Percentiles rank a stretch among this genome's conserved stretches.
Conservation (phyloP, 306 rosid species). For the Malus asiatica region DNA sequence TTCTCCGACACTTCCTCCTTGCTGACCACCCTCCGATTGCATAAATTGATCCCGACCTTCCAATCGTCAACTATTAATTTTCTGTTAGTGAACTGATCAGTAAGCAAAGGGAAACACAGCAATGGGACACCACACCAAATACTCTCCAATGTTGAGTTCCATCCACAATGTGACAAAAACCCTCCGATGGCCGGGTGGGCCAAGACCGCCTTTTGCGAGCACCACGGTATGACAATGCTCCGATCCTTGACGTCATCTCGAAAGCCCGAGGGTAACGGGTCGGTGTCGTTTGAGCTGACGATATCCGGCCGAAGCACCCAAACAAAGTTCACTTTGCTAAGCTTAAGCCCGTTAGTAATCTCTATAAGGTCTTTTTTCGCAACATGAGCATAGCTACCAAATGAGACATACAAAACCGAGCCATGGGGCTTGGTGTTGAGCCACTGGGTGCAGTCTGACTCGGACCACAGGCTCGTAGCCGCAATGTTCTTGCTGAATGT, state of each 20-base stretch:
- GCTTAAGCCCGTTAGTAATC: conserved; percentile 41
- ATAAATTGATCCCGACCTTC: conserved; percentile 45
- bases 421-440: conserved; percentile 35
- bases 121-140: conserved; percentile 44
- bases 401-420: conserved; percentile 51
- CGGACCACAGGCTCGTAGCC: conserved; percentile 56
- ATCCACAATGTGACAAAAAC: conserved; percentile 53
- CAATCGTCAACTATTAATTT: conserved; percentile 57
- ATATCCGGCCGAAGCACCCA: conserved; percentile 52
- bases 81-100: conserved; percentile 58
- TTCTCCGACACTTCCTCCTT: conserved; percentile 27
- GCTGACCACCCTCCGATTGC: neutral
- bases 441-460: conserved; percentile 56
- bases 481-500: conserved; percentile 31
- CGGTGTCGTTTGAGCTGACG: conserved; percentile 37
- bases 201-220: conserved; percentile 39
- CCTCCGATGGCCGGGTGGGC: conserved; percentile 47
- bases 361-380: conserved; percentile 14
- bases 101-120: conserved; percentile 46
- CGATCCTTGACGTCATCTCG: conserved; percentile 23
- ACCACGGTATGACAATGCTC: conserved; percentile 45
- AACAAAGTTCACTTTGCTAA: conserved; percentile 34
- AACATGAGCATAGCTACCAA: conserved; percentile 57
- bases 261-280: conserved; percentile 39
- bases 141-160: conserved; percentile 56